Evolutionary conservation across 2,329 filamentous ascomycete species (phyloP), one percentile per base, ranked within the genome.

Genomic region (Pseudogymnoascus sp.): DNA sequence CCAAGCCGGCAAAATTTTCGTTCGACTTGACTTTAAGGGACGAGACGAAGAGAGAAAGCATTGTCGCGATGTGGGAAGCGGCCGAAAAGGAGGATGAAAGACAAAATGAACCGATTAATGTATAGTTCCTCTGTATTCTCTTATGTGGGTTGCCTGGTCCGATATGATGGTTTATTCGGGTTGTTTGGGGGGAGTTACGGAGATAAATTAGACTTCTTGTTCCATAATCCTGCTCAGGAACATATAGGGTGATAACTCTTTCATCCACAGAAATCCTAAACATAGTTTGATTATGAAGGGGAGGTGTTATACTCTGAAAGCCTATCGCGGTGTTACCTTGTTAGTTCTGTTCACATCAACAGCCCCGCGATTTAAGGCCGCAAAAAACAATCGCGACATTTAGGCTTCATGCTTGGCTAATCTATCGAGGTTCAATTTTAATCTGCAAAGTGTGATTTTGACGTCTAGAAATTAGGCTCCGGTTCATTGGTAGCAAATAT

Each of bases 1-100:
- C 82, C 9, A 81, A 83, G 71, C 80, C 80, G 6, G 64, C 71
- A 61, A 75, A 75, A 3, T 83, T 79, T 68, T 74, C 77, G 41
- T 77, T 81, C 69, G 74, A 76, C 39, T 75, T 82, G 65, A 72
- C 70, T 64, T 73, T 76, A 1, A 70, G 80, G 39, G 78, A 73
- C 58, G 67, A 72, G n/a, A 72, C 75, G 65, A 74, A 75, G 58
- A 74, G 74, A 1, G 66, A 68, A 42, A 66, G 69, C 35, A 74
- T 82, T 6, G 65, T 80, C 38, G 69, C 73, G 11, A 52, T 61
- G 30, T 63, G 66, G 62, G 62, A 60, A 30, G 45, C 45, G 4
- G 23, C 45, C 4, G 45, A 28, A 25, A 52, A 11, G 8, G 45
- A 52, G 23, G 45, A 52, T 52, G 45, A 23, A 16, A 52, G 30